A percentile compares a stretch with the other conserved stretches of the same genome.
phyloP scores from a whole-genome alignment of 805 yeast species.

The Candida berthetii region DNA sequence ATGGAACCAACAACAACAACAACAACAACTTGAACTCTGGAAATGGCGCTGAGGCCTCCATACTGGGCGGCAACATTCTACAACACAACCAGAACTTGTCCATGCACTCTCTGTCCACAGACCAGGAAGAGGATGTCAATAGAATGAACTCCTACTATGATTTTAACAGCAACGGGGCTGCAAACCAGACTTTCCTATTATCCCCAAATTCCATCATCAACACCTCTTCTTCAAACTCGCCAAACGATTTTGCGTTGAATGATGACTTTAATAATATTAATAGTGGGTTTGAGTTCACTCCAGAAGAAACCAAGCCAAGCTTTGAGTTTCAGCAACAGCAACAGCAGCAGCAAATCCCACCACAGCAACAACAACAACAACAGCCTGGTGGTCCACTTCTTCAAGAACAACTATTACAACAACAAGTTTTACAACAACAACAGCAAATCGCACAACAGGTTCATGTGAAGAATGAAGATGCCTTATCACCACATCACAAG shows the following conservation, averaged over 20 bases:
- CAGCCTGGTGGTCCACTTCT: background rate
- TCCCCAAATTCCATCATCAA: slow-evolving; percentile 1
- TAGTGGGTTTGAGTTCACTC: slow-evolving; percentile 4
- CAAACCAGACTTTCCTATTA: background rate
- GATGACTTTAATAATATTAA: background rate
- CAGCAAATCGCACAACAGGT: slow-evolving; percentile 2
- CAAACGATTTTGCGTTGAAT: slow-evolving; percentile 1
- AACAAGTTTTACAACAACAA: slow-evolving; percentile 2
- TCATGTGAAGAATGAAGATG: slow-evolving; percentile 8
- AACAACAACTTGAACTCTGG: background rate
- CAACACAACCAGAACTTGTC: background rate
- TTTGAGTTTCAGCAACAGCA: slow-evolving; percentile 1
- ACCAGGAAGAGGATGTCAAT: background rate
- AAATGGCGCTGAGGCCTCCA: background rate
- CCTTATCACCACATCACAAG: slow-evolving; percentile 4
- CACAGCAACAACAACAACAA: slow-evolving; percentile 1
- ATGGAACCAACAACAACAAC: slow-evolving; percentile 1
- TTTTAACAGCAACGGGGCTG: background rate
- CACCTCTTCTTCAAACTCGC: slow-evolving; percentile 8
- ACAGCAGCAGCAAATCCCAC: slow-evolving; percentile 1
- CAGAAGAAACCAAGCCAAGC: slow-evolving; percentile 12
- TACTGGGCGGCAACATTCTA: background rate
- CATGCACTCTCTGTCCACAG: background rate
- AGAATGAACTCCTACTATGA: background rate
- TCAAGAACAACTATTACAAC: slow-evolving; percentile 1